Conservation (phyloP, 345 rosid genomes). For the Sonneratia caseolaris region DNA sequence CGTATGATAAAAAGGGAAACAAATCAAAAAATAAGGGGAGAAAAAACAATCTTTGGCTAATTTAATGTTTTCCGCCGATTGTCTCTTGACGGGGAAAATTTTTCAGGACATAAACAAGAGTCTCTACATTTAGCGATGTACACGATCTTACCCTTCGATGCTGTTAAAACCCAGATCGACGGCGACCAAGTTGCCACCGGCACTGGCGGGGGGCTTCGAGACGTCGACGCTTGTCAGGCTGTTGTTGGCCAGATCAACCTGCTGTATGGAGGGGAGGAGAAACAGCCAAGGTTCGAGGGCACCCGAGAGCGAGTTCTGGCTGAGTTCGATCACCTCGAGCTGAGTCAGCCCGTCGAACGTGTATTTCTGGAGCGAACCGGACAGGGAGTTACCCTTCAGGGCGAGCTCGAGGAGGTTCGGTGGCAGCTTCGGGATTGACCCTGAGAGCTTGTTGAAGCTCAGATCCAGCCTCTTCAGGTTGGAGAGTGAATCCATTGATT, state of each 20-base stretch:
- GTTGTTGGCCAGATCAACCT: slow-evolving; percentile 69
- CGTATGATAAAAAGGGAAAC: background rate
- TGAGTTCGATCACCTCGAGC: slow-evolving; percentile 70
- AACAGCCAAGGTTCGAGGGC: slow-evolving; percentile 68
- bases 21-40: background rate
- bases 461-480: slow-evolving; percentile 52
- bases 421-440: slow-evolving; percentile 61
- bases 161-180: slow-evolving; percentile 69
- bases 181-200: slow-evolving; percentile 51
- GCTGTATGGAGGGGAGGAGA: slow-evolving; percentile 57
- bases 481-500: slow-evolving; percentile 15
- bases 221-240: slow-evolving; percentile 45
- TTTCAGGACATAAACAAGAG: background rate
- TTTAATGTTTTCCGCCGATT: too few species aligned
- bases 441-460: slow-evolving; percentile 65
- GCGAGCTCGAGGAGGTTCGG: slow-evolving; percentile 48
- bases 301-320: slow-evolving; percentile 70
- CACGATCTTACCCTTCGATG: slow-evolving; percentile 31
- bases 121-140: background rate
- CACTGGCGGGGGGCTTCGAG: slow-evolving; percentile 28
- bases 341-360: slow-evolving; percentile 49
- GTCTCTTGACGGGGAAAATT: background rate
- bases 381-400: slow-evolving; percentile 46
- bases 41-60: too few species aligned
- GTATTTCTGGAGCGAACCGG: slow-evolving; percentile 41